Percentiles rank a stretch among this genome's conserved stretches.
Conservation (phyloP, 2,329 filamentous ascomycete genomes). For the Colletotrichum scovillei region DNA sequence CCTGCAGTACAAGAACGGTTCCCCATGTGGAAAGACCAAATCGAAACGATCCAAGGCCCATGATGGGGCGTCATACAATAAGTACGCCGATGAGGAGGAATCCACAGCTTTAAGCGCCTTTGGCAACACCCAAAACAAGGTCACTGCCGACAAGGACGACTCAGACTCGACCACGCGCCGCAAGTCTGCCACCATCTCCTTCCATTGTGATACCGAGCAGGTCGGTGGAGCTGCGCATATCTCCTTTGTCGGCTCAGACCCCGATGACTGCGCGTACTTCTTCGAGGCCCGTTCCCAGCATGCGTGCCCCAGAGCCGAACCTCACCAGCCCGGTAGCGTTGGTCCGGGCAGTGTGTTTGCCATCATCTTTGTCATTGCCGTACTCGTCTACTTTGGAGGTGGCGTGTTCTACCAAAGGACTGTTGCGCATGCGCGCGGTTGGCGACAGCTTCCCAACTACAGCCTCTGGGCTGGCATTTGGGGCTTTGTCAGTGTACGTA, state of each 20-base stretch:
- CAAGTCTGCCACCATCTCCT: conserved; percentile 90
- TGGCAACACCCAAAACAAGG: conserved; percentile 40
- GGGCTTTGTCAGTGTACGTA: conserved; percentile 80
- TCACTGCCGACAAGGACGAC: conserved; percentile 48
- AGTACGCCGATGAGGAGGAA: conserved; percentile 47
- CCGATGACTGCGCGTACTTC: conserved; percentile 93
- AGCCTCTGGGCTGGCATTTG: conserved; percentile 90
- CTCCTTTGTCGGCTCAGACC: conserved; percentile 85
- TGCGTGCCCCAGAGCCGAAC: conserved; percentile 77
- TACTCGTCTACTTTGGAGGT: conserved; percentile 90
- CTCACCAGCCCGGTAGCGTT: conserved; percentile 78
- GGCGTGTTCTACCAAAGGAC: conserved; percentile 96
- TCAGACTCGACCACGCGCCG: conserved; percentile 52
- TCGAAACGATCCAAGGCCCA: conserved; percentile 45
- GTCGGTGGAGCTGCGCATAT: conserved; percentile 74
- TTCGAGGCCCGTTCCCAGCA: conserved; percentile 91
- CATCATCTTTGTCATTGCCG: conserved; percentile 81
- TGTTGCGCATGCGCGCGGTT: conserved; percentile 92
- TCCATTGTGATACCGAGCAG: conserved; percentile 90
- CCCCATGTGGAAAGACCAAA: conserved; percentile 71
- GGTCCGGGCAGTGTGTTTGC: conserved; percentile 84
- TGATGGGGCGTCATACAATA: conserved; percentile 41
- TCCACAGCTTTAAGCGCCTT: conserved; percentile 42
- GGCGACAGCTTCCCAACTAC: conserved; percentile 96
- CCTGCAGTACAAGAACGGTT: conserved; percentile 81